Conservation (phyloP, 768 basidiomycete genomes). For the Amanita thiersii region DNA sequence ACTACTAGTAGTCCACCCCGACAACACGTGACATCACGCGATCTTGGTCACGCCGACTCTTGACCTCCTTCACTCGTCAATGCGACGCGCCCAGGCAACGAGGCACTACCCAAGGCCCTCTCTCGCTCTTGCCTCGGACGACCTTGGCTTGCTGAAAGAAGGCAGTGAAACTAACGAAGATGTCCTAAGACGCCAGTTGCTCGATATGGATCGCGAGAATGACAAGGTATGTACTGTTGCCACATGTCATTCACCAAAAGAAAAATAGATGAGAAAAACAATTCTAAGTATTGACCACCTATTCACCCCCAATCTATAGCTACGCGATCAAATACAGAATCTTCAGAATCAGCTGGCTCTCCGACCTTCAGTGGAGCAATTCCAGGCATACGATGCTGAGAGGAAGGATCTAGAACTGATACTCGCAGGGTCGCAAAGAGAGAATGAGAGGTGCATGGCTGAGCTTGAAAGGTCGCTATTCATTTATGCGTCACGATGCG, state of each 20-base stretch:
- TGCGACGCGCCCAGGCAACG: constrained; percentile 61
- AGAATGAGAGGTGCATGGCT: constrained; percentile 80
- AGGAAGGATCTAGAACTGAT: constrained; percentile 70
- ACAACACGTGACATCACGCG: too few species aligned
- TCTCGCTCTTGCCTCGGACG: constrained; percentile 41
- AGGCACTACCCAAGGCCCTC: constrained; percentile 49
- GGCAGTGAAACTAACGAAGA: constrained; percentile 54
- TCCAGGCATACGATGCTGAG: constrained; percentile 65
- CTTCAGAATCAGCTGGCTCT: constrained; percentile 60
- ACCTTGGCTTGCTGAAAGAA: constrained; percentile 54
- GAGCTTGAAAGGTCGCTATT: constrained; percentile 53
- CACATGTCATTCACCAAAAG: background rate
- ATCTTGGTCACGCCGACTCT: too few species aligned
- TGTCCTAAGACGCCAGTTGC: constrained; percentile 49
- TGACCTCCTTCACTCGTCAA: too few species aligned
- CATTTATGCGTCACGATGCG: background rate
- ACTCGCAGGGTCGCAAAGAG: constrained; percentile 72
- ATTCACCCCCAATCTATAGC: constrained; percentile 24
- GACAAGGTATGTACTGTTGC: constrained; percentile 46
- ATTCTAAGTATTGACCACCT: background rate
- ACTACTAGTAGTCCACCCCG: too few species aligned
- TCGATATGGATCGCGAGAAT: constrained; percentile 63
- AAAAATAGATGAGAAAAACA: background rate
- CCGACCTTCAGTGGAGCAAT: constrained; percentile 58
- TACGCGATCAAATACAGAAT: constrained; percentile 51